A percentile compares a stretch with the other conserved stretches of the same genome.
Conservation (phyloP, 768 basidiomycete genomes). For the Ephemerocybe angulata region DNA sequence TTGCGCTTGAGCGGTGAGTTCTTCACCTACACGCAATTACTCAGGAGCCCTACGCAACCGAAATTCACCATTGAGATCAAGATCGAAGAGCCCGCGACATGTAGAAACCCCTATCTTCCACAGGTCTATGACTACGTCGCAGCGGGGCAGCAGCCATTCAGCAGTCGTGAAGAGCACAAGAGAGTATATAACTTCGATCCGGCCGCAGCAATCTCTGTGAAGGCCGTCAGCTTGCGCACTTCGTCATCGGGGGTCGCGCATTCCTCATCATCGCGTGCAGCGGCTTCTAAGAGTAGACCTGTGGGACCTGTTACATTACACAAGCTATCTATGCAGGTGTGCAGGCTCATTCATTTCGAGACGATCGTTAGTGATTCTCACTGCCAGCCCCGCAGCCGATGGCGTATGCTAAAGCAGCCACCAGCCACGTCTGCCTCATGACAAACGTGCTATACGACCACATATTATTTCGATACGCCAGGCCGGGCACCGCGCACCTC, state of each 20-base stretch:
- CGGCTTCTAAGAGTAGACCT: too few species aligned
- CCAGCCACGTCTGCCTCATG: background rate
- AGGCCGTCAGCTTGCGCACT: too few species aligned
- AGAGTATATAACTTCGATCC: too few species aligned
- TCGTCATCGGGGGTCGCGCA: too few species aligned
- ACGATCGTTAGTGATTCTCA: background rate
- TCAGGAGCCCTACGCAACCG: too few species aligned
- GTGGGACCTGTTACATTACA: background rate
- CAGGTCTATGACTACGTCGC: background rate
- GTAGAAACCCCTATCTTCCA: background rate
- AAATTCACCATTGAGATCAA: background rate
- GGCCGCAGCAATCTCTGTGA: too few species aligned
- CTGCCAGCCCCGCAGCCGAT: background rate
- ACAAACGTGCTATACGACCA: background rate
- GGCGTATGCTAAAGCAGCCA: background rate
- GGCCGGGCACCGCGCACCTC: background rate
- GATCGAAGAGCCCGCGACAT: background rate
- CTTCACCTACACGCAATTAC: too few species aligned
- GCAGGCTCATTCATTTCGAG: background rate
- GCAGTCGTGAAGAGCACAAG: background rate
- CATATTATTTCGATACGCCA: background rate
- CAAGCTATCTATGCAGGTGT: background rate
- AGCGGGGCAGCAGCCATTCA: background rate
- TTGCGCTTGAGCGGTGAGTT: too few species aligned
- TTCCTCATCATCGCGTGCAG: too few species aligned